These are phyloP conservation scores for Austroboletus niveus DNA, from an alignment of 1,284 basidiomycete species.

Conservation along the genomic window DNA sequence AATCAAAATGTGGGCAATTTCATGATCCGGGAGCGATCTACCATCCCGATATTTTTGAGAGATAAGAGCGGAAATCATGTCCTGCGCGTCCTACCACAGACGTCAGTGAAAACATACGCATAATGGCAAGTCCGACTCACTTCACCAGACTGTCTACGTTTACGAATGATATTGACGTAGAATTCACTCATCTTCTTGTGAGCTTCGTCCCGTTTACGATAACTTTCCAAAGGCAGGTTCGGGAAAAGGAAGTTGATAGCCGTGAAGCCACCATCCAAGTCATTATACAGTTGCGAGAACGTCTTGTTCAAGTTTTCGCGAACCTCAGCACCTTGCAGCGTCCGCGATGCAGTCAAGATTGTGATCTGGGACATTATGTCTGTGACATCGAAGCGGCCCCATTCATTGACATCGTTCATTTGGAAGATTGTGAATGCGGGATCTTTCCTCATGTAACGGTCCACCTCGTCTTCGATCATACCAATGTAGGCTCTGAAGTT, in stretches of 20 bases:
- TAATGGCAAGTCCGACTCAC: conserved; percentile 24
- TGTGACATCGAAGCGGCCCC: conserved; percentile 74
- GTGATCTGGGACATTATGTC: conserved; percentile 88
- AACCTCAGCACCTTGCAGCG: conserved; percentile 92
- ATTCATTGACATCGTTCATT: conserved; percentile 61
- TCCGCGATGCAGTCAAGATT: conserved; percentile 91
- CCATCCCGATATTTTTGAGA: conserved; percentile 89
- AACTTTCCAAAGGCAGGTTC: conserved; percentile 88
- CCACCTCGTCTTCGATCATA: conserved; percentile 87
- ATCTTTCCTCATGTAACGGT: conserved; percentile 67
- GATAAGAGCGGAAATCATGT: conserved; percentile 92
- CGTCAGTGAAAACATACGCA: conserved; percentile 5
- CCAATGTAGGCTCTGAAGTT: conserved; percentile 91
- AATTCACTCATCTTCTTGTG: conserved; percentile 95
- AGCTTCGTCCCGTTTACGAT: conserved; percentile 84
- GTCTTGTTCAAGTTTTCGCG: conserved; percentile 76
- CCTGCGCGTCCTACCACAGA: conserved; percentile 63
- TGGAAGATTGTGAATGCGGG: conserved; percentile 59
- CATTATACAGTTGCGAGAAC: conserved; percentile 86
- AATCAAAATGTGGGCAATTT: conserved; percentile 97
- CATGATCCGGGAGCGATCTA: conserved; percentile 75
- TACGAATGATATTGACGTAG: conserved; percentile 86
- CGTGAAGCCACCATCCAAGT: conserved; percentile 92
- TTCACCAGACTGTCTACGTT: conserved; percentile 59
- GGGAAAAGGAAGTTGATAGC: conserved; percentile 95